These are phyloP conservation scores for Penicillium atrosanguineum DNA, from an alignment of 495 filamentous ascomycete species.

Conservation along the genomic window DNA sequence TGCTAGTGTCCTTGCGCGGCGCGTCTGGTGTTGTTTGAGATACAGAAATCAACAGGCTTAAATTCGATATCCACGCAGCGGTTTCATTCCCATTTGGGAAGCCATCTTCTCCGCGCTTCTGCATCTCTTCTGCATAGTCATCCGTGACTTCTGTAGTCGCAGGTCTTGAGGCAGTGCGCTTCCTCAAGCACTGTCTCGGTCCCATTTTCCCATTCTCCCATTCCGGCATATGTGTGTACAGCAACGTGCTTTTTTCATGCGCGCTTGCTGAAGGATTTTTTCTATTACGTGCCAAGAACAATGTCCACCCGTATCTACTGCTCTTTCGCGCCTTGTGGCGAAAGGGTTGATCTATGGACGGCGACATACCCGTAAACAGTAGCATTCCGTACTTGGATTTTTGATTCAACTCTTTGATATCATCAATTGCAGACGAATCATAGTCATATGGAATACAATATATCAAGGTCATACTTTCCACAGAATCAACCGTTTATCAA, in stretches of 20 bases:
- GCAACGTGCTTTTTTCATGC: slow-evolving; percentile 74
- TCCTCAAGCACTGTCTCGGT: slow-evolving; percentile 14
- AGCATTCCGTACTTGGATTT: slow-evolving; percentile 1
- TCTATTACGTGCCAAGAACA: slow-evolving; percentile 91
- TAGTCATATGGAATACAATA: background rate
- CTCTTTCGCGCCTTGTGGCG: slow-evolving; percentile 57
- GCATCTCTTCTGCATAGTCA: slow-evolving; percentile 3
- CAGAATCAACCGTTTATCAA: slow-evolving; percentile 62
- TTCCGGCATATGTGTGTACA: slow-evolving; percentile 99
- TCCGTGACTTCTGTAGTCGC: background rate
- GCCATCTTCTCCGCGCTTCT: slow-evolving; percentile 7
- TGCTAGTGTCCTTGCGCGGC: slow-evolving; percentile 31
- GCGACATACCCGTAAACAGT: slow-evolving; percentile 56
- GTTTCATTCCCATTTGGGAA: slow-evolving; percentile 19
- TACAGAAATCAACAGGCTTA: slow-evolving; percentile 35
- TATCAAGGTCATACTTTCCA: slow-evolving; percentile 44
- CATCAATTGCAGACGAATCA: no score
- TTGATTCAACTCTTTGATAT: background rate
- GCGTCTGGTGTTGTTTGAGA: slow-evolving; percentile 29
- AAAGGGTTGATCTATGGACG: slow-evolving; percentile 84
- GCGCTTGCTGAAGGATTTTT: slow-evolving; percentile 90
- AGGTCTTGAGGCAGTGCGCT: background rate
- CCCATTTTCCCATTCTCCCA: slow-evolving; percentile 2
- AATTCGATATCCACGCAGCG: slow-evolving; percentile 31
- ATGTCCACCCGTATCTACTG: slow-evolving; percentile 77